A percentile compares a stretch with the other conserved stretches of the same genome.
Evolutionary conservation across 306 rosid genomes (phyloP).

Genomic region (Prunus campanulata): DNA sequence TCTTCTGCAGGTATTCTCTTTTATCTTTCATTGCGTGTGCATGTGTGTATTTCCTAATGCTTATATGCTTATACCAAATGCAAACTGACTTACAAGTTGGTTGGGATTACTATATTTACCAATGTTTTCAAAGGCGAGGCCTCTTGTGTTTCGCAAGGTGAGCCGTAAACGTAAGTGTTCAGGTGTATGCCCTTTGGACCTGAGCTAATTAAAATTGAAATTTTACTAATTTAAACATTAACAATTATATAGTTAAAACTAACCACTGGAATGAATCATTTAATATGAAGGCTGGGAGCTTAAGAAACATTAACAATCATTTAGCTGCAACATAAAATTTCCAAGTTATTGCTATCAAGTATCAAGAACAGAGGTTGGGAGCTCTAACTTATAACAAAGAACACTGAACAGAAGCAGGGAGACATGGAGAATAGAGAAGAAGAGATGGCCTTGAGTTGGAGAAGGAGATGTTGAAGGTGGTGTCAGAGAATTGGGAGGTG

Average conservation of each 20-base stretch:
- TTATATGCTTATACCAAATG: not conserved
- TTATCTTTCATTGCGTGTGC: not conserved
- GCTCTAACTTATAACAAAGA: not conserved
- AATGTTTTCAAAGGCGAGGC: not conserved
- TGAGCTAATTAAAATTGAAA: not conserved
- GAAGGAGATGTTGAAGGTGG: not conserved
- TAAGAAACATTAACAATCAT: not conserved
- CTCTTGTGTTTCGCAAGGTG: no score
- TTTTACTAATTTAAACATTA: not conserved
- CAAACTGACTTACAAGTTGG: not conserved
- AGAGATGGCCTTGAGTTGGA: not conserved
- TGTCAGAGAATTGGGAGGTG: not conserved
- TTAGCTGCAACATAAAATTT: not conserved
- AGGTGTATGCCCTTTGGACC: not conserved
- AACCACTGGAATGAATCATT: not conserved
- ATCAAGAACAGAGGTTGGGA: not conserved
- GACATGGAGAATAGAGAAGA: not conserved
- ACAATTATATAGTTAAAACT: not conserved
- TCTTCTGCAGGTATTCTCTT: constrained; percentile 66
- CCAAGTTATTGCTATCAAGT: not conserved
- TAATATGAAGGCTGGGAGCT: not conserved
- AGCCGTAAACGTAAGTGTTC: not conserved
- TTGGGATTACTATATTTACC: not conserved
- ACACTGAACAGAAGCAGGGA: not conserved
- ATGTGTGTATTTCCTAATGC: not conserved